phyloP scores from a whole-genome alignment of 805 yeast genomes.

The Lachancea mirantina region DNA sequence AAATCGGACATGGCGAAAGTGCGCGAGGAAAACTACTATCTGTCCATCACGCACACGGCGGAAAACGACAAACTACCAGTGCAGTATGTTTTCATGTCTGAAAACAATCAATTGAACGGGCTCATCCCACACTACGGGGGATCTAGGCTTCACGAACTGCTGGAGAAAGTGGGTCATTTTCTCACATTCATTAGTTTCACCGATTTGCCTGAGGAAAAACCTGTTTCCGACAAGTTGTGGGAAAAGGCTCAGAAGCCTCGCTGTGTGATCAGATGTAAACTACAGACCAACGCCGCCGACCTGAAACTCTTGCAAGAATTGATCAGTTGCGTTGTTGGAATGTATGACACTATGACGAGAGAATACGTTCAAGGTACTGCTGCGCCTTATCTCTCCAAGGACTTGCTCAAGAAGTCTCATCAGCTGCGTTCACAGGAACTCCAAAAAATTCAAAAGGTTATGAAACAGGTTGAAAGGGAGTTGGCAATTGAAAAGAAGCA shows the following conservation, averaged over 20 bases:
- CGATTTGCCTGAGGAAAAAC: constrained; percentile 74
- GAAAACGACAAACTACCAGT: constrained; percentile 65
- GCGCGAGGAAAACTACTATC: constrained; percentile 71
- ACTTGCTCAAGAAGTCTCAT: constrained; percentile 66
- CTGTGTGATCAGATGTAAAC: constrained; percentile 47
- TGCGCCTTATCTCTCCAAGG: constrained; percentile 57
- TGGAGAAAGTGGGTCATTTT: constrained; percentile 37
- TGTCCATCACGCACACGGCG: constrained; percentile 76
- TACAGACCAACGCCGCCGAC: constrained; percentile 46
- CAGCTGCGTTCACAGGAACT: constrained; percentile 72
- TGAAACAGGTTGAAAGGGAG: constrained; percentile 61
- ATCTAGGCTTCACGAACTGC: constrained; percentile 38
- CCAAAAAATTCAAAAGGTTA: constrained; percentile 59
- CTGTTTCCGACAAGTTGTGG: constrained; percentile 51
- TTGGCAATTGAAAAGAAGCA: constrained; percentile 62
- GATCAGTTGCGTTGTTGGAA: constrained; percentile 47
- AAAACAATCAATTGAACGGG: constrained; percentile 73
- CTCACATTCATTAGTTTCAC: constrained; percentile 71
- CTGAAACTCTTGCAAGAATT: constrained; percentile 43
- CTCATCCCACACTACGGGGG: constrained; percentile 42
- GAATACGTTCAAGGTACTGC: constrained; percentile 32
- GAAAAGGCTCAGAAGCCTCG: constrained; percentile 41
- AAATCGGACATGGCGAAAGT: constrained; percentile 72
- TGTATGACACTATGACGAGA: constrained; percentile 51
- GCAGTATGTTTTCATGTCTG: constrained; percentile 83